phyloP scores from a whole-genome alignment of 306 rosid genomes.

The Argentina anserina region DNA sequence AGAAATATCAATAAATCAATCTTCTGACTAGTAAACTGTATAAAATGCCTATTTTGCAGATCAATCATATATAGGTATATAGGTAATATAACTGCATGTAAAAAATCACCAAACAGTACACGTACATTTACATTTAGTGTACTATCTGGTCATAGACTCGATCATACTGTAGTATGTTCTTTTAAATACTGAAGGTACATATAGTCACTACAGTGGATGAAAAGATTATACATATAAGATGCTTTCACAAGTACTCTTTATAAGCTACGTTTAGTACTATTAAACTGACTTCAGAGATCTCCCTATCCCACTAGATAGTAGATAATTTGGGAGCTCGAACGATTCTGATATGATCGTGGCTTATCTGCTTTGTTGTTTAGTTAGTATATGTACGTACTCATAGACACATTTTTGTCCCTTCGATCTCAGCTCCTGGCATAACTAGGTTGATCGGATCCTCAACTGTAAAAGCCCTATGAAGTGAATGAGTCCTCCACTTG shows the following conservation, averaged over 20 bases:
- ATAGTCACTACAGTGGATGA: not conserved
- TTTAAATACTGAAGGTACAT: not conserved
- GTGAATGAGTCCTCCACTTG: not conserved
- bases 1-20: not conserved
- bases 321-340: not conserved
- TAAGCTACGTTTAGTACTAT: not conserved
- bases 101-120: not conserved
- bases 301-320: not conserved
- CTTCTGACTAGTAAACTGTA: not conserved
- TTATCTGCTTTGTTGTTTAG: not conserved
- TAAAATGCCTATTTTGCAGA: not conserved
- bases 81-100: not conserved
- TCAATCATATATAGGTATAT: not conserved
- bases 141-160: not conserved
- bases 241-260: not conserved
- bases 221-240: not conserved
- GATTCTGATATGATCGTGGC: not conserved
- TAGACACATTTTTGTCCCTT: not conserved
- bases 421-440: not conserved
- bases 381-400: no score
- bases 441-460: not conserved
- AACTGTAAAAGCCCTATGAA: not conserved
- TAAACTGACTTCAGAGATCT: constrained; percentile 9
- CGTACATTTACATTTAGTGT: not conserved
- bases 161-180: no score